These are phyloP conservation scores for Penicillium canescens DNA, from an alignment of 495 filamentous ascomycete species.

Conservation along the genomic window DNA sequence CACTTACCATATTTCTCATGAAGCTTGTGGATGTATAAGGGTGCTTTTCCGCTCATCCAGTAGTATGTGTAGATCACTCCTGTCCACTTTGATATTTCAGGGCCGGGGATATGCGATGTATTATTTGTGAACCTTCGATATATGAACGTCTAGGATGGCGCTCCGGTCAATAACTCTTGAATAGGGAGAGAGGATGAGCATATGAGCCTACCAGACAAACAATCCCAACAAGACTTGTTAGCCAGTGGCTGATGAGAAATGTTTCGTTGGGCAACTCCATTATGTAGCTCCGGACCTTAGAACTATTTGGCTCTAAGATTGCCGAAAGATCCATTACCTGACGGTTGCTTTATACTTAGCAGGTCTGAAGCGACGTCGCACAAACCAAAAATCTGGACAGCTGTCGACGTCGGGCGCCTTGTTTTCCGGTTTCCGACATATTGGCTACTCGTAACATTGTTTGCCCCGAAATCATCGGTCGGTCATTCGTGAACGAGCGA, in stretches of 20 bases:
- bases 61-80: slow-evolving; percentile 29
- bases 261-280: background rate
- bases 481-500: slow-evolving; percentile 12
- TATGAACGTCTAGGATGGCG: slow-evolving; percentile 4
- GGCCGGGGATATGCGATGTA: slow-evolving; percentile 21
- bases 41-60: slow-evolving; percentile 26
- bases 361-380: too few relatives aligned
- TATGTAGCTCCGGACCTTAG: too few relatives aligned
- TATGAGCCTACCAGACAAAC: background rate
- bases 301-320: too few relatives aligned
- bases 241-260: background rate
- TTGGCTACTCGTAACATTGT: background rate
- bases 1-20: slow-evolving; percentile 44
- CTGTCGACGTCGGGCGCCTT: background rate
- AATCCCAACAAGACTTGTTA: background rate
- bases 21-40: slow-evolving; percentile 40
- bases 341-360: too few relatives aligned
- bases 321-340: too few relatives aligned
- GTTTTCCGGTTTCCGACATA: background rate
- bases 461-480: background rate
- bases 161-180: background rate
- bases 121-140: slow-evolving; percentile 15
- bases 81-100: slow-evolving; percentile 38
- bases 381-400: too few relatives aligned
- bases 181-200: background rate